These are phyloP conservation scores for Taiwanofungus camphoratus DNA, from an alignment of 1,284 basidiomycete genomes.

Conservation along the genomic window DNA sequence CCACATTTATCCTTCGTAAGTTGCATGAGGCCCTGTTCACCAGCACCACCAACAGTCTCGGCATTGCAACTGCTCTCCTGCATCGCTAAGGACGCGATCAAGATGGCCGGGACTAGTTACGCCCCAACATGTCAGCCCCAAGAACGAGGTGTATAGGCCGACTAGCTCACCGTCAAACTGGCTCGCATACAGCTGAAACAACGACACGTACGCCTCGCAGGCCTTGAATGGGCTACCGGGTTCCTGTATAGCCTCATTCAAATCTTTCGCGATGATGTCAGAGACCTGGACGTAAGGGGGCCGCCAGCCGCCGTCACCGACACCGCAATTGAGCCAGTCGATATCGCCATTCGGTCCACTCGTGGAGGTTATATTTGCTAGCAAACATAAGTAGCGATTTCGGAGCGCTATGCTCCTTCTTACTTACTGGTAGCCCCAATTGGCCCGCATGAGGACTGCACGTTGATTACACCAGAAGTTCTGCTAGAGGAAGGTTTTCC, in stretches of 20 bases:
- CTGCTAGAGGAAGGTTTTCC: neutral
- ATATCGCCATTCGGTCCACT: conserved; percentile 71
- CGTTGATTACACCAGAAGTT: conserved; percentile 20
- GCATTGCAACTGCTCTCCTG: conserved; percentile 74
- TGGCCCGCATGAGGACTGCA: conserved; percentile 19
- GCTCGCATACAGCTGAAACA: conserved; percentile 62
- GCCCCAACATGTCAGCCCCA: neutral
- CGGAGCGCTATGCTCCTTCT: neutral
- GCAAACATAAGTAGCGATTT: neutral
- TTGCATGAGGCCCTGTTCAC: conserved; percentile 86
- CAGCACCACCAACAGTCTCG: conserved; percentile 64
- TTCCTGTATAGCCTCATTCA: conserved; percentile 45
- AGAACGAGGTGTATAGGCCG: neutral
- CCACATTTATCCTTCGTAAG: conserved; percentile 76
- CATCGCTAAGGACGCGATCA: conserved; percentile 84
- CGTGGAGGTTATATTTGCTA: conserved; percentile 43
- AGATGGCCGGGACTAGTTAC: conserved; percentile 53
- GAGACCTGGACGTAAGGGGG: conserved; percentile 52
- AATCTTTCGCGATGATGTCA: conserved; percentile 48
- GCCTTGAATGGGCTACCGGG: conserved; percentile 54
- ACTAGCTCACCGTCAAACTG: conserved; percentile 34
- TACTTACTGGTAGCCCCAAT: conserved; percentile 25
- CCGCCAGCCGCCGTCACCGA: conserved; percentile 55
- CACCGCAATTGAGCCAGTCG: conserved; percentile 77
- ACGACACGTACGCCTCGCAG: conserved; percentile 49